These are phyloP conservation scores for Phytophthora pini DNA, from an alignment of 352 stramenopile genomes.

Conservation along the genomic window DNA sequence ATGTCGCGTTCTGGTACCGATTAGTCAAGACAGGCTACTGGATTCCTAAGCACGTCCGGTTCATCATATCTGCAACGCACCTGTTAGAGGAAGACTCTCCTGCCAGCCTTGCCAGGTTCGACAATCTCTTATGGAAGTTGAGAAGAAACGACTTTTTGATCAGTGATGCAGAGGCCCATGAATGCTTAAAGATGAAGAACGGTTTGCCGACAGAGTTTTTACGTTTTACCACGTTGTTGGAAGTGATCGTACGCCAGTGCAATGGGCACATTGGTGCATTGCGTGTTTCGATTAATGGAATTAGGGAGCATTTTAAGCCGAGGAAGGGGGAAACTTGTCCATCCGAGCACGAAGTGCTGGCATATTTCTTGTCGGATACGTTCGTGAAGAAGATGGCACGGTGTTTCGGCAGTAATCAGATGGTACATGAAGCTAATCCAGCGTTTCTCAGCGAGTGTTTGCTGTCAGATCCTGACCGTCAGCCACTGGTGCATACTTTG, in stretches of 20 bases:
- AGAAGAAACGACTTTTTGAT: conserved; percentile 24
- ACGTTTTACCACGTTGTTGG: conserved; percentile 9
- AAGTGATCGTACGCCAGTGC: conserved; percentile 26
- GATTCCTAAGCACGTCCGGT: conserved; percentile 4
- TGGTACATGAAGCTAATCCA: no score
- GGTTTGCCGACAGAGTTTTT: conserved; percentile 2
- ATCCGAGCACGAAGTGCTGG: conserved; percentile 13
- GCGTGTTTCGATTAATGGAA: conserved; percentile 14
- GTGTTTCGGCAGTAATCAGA: no score
- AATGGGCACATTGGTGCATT: conserved; percentile 27
- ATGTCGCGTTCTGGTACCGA: no score
- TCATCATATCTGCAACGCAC: conserved; percentile 19
- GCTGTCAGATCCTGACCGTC: neutral
- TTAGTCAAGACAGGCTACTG: no score
- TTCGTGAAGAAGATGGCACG: neutral
- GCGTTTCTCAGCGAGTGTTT: no score
- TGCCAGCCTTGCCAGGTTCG: neutral
- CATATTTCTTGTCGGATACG: conserved; percentile 7
- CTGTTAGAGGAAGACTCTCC: conserved; percentile 10
- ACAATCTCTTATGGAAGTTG: conserved; percentile 3
- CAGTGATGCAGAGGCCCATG: conserved; percentile 15
- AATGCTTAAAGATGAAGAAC: conserved; percentile 13
- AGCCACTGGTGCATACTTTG: neutral
- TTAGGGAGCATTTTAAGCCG: no score
- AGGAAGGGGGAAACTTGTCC: no score